These are phyloP conservation scores for Viola pubescens DNA, from an alignment of 441 rosid species.

Conservation along the genomic window DNA sequence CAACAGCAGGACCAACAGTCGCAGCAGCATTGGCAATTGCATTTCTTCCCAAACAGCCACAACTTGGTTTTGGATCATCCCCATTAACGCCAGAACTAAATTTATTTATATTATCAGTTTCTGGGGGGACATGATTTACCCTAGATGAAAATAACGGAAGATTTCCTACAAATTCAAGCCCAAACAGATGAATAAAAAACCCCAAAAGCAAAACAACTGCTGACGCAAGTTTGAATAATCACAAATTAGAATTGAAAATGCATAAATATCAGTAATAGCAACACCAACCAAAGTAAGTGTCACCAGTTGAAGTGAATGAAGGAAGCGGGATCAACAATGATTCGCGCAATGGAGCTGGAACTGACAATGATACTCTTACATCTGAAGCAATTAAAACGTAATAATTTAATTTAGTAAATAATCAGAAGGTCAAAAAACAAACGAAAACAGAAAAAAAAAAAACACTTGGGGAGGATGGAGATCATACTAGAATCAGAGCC, in stretches of 20 bases:
- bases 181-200: not conserved
- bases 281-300: slow-evolving; percentile 35
- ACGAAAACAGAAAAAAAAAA: not conserved
- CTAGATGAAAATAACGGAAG: slow-evolving; percentile 29
- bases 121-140: slow-evolving; percentile 31
- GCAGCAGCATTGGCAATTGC: slow-evolving; percentile 83
- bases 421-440: not conserved
- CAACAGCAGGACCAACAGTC: slow-evolving; percentile 76
- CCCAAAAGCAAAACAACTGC: not conserved
- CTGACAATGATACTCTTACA: slow-evolving; percentile 28
- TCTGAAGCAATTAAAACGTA: slow-evolving; percentile 22
- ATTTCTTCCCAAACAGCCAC: slow-evolving; percentile 61
- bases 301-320: slow-evolving; percentile 22
- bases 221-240: not conserved
- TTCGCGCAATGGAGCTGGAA: slow-evolving; percentile 26
- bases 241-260: too few species aligned
- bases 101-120: slow-evolving; percentile 20
- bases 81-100: slow-evolving; percentile 28
- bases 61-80: slow-evolving; percentile 36
- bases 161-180: slow-evolving; percentile 31
- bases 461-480: not conserved
- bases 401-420: not conserved
- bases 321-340: slow-evolving; percentile 28
- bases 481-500: slow-evolving; percentile 31
- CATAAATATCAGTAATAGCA: not conserved